Base-by-base conservation (phyloP, 805 yeast genomes). In the Priceomyces fermenticarens region DNA sequence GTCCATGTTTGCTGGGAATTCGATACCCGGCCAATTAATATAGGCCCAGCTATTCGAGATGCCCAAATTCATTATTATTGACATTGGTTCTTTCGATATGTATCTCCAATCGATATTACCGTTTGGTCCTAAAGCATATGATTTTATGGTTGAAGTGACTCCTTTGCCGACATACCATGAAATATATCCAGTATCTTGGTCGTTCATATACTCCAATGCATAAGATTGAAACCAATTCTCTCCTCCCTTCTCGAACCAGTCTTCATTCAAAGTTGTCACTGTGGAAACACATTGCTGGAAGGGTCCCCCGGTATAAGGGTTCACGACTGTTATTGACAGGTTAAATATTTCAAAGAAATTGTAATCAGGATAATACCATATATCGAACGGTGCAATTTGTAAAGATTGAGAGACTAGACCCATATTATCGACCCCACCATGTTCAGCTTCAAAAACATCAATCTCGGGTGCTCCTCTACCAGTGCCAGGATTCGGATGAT, bases 391-490 rank as follows among this genome's bases (percentile, higher is more conserved):
- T 11, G 97, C 97, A 47, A 88, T 67, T 70, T 90, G 97, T 54
- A 83, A 63, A 5, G 97, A 88, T 62, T 90, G 98, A 9, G 96
- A 87, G 1, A 89, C 96, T 30, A 82, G 75, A 54, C 91, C 91
- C 49, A 62, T 54, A 23, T 23, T 45, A 50, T 78, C 81, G 15
- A 80, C 78, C 3, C 35, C 35, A 51, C 78, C 81, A 16, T 32
- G 35, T 49, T 87, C 88, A 49, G 83, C 97, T 75, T 90, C 98
- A 40, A 90, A 59, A 26, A 81, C 80, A 78, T 90, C 98, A 53
- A 90, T 87, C 72, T 88, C 97, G 8, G 97, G 97, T 0, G 96
- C 95, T 39, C 97, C 97, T 62, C 98, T 80, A 10, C 97, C 97
- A 1, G 66, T 62, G 36, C 97, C 97, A 15, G 68, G 76, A 58